phyloP scores from a whole-genome alignment of 2,329 filamentous ascomycete species.

The Byssochlamys sp. region DNA sequence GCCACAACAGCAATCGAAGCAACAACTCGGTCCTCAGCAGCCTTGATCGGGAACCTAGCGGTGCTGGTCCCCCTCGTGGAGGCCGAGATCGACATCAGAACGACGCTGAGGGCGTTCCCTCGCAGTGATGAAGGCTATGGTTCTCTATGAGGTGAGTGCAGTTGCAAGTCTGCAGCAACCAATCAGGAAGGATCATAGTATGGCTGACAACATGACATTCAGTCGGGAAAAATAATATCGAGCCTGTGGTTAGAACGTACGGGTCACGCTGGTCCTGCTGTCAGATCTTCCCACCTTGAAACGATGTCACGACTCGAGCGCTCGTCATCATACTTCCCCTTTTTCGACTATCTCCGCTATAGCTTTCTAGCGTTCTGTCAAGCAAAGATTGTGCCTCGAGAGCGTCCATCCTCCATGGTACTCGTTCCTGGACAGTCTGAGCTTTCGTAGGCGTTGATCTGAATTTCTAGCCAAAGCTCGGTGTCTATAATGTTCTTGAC shows the following conservation, averaged over 20 bases:
- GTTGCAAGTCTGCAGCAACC: background rate
- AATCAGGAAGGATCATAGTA: background rate
- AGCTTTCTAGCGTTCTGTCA: background rate
- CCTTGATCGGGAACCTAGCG: constrained; percentile 13
- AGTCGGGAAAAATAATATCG: background rate
- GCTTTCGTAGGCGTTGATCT: background rate
- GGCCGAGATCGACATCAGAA: background rate
- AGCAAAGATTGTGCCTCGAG: background rate
- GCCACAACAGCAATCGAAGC: constrained; percentile 15
- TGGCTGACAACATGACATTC: background rate
- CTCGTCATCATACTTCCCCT: background rate
- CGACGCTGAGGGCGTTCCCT: background rate
- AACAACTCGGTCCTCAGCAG: constrained; percentile 12
- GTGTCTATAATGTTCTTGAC: background rate
- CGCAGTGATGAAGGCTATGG: background rate
- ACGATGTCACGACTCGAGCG: background rate
- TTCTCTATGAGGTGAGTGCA: background rate
- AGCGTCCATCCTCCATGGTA: background rate
- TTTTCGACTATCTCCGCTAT: background rate
- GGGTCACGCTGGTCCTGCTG: background rate
- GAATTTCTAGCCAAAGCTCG: background rate
- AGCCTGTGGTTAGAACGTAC: background rate
- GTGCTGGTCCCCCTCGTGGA: constrained; percentile 9
- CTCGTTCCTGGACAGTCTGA: background rate
- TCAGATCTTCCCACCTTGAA: background rate